Base-by-base conservation (phyloP, 2,329 filamentous ascomycete genomes). In the Talaromyces verruculosus region DNA sequence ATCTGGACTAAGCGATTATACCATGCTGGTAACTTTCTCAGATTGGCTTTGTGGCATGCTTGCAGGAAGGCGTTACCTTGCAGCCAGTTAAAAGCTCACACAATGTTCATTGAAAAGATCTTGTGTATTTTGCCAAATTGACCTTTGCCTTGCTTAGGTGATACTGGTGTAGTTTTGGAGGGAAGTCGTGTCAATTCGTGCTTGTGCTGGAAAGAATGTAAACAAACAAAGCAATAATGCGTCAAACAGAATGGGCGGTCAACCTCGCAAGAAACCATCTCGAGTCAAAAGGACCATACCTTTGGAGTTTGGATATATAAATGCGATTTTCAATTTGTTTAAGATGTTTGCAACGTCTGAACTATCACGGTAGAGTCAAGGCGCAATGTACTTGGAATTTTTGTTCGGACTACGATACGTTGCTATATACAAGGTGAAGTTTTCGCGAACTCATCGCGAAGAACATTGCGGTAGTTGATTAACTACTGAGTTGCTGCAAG, bases 401-500 rank as follows among this genome's bases (percentile, higher is more conserved):
- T 49, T 25, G n/a, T 45, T 45, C n/a, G 1, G n/a, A 45, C n/a
- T 45, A 45, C 7, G 41, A 37, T 35, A 57, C 11, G n/a, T 37
- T 8, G 15, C n/a, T 57, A 57, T 57, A 15, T 37, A 37, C 33
- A 57, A 17, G 51, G 17, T 13, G 30, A 33, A 3, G 11, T 13
- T 19, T 35, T 33, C 11, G 33, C 51, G 33, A 19, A 5, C 13
- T 22, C 2, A 37, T 25, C 5, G 53, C 53, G 7, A 17, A 4
- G 4, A 19, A 45, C 6, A 10, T 6, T 6, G 13, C 19, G 35
- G 35, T 45, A 60, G 35, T 41, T 30, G 11, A 30, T 39, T 17
- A n/a, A 30, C 49, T 60, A 67, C 30, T 43, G 13, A 39, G 66
- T 66, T 13, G 65, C 28, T 6, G 66, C 66, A 55, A 63, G 53